Evolutionary conservation across 2,329 filamentous ascomycete species (phyloP), one percentile per base, ranked within the genome.

Genomic region (Colletotrichum incanum): DNA sequence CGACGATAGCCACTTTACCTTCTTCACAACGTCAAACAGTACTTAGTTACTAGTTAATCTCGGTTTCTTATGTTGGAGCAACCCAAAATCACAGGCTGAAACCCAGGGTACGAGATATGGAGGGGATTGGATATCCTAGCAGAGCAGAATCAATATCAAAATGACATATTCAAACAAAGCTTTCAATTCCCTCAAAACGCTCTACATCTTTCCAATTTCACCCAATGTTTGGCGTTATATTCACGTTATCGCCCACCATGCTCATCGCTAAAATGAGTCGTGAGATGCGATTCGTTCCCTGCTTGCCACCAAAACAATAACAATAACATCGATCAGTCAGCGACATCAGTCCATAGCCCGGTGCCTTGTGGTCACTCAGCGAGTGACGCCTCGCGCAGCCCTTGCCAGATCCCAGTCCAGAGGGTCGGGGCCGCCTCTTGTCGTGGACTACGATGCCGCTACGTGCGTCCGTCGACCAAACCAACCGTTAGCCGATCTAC

Each of bases 11-110:
- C 59, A 31, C 31, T 39, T 50, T 39, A 50, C 45, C 28, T 50
- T 50, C 45, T 39, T 50, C 31, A 28, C 59, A 62, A 37, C 45
- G 50, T 23, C n/a, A 28, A 60, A 28, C 31, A 37, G 28, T 37
- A 50, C n/a, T 11, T 61, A 50, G 26, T 20, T 31, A 49, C 23
- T 52, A 71, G 64, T 67, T 71, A 58, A 72, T 69, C 37, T 59
- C 43, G 34, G 45, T 68, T 69, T 64, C 59, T 28, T 67, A 56
- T 55, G 65, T 64, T 47, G 58, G 52, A 28, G 34, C 41, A 63
- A 72, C 31, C 65, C 65, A 59, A 63, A 64, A 72, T 69, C 58
- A 64, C 50, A 72, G 69, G 69, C 65, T 72, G 69, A 52, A 72
- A 64, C 65, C 45, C 43, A 43, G 52, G 58, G 52, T 49, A 64